Base-by-base conservation (phyloP, 257 asterid species). In the Jaltomata sinuosa region DNA sequence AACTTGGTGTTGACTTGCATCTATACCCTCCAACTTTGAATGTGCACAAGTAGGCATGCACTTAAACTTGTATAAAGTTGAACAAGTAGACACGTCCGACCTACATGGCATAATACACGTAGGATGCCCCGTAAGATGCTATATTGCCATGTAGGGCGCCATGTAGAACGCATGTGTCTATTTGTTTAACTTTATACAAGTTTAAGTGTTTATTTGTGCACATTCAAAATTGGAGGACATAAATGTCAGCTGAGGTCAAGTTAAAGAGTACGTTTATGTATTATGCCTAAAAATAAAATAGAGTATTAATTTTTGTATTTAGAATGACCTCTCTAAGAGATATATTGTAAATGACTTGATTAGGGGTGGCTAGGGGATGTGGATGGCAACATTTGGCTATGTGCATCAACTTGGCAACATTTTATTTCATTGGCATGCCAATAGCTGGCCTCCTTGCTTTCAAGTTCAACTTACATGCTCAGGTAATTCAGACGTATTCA, bases 351-450 rank as follows among this genome's bases (percentile, higher is more conserved):
- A 45, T 76, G 16, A 2, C n/a, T 21, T 25, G 8, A 85, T 19
- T 83, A 95, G 99, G 98, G 84, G 98, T 92, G 47, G 92, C 92
- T 0, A 90, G 99, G 87, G 99, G 98, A 7, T 90, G 96, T 57
- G 98, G 97, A 36, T 90, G 93, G 94, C 98, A 94, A 87, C 93
- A 90, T 85, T 86, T 90, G 72, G 97, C 89, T 1, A 89, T 92
- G 87, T 77, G 85, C 21, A 89, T 93, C 49, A 94, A 92, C 87
- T 74, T 95, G 86, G 98, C 89, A 14, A 87, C 91, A 2, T 94
- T 88, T 83, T 95, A 95, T 84, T 29, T 84, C 72, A 86, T 95
- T 40, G 99, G 99, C 55, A 92, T 94, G 94, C 85, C 93, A 16
- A 80, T 94, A 45, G 92, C 97, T 22, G 81, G 47, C 32, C n/a